Evolutionary conservation across 306 rosid genomes (phyloP), one percentile per base, ranked within the genome.

Genomic region (Fagus sylvatica): DNA sequence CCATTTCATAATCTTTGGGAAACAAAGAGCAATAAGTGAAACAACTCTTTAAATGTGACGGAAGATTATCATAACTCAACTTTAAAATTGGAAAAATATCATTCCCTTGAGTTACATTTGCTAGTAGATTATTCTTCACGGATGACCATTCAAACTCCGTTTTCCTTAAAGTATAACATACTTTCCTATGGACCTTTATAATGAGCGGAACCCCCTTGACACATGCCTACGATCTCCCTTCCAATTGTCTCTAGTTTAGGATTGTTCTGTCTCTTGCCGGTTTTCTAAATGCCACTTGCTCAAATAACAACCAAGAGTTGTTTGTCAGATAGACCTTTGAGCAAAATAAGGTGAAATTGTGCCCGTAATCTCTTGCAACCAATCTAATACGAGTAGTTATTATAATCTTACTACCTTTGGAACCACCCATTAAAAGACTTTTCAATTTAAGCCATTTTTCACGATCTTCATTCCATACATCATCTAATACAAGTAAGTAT

Each of bases 401-500:
- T 16, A 82, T 16, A 16, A 84, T 49, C 76, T 28, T 62, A 19
- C 90, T 84, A 1, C 88, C 83, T 41, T 53, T 17, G 16, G 22
- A 83, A 30, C 87, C 90, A 33, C 42, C 76, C 65, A 19, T 3
- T 3, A 87, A 17, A 5, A 84, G 74, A 46, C 49, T 10, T 40
- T 67, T 77, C 46, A 87, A 4, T 11, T 15, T 2, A 4, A n/a
- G 17, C 86, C 88, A 84, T 28, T 39, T 3, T 4, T 66, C 81
- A 37, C 22, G 48, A 51, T 81, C 30, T 11, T 84, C 83, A 4
- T 71, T 76, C 88, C 88, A 87, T 34, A 81, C 62, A 19, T 84
- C 88, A 4, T 87, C 90, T 1, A 87, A 67, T 11, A 84, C 88
- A 7, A 87, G 86, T 10, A 87, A 59, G 69, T 55, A 87, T 37